These are phyloP conservation scores for Cladophialophora carrionii DNA, from an alignment of 2,329 filamentous ascomycete genomes.

Conservation along the genomic window DNA sequence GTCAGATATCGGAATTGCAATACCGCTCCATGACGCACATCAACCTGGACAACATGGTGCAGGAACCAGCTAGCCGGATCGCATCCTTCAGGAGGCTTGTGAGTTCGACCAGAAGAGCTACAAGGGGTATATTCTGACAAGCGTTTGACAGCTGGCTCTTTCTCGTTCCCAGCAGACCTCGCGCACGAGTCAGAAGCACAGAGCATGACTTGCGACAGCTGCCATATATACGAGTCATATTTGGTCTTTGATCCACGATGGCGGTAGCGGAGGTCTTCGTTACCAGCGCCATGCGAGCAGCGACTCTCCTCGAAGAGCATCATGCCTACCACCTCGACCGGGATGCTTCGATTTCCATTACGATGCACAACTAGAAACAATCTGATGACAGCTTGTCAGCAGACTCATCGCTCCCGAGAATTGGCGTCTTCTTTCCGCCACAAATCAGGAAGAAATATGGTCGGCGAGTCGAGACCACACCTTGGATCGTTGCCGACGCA, in stretches of 20 bases:
- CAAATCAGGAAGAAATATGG: not conserved
- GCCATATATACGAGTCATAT: not conserved
- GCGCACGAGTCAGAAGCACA: not conserved
- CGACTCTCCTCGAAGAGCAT: not conserved
- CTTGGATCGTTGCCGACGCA: not conserved
- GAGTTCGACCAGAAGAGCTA: not conserved
- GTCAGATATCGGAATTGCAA: not conserved
- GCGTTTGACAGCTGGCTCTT: not conserved
- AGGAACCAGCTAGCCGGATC: not conserved
- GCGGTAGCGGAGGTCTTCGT: not conserved
- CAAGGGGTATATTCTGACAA: not conserved
- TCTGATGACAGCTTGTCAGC: not conserved
- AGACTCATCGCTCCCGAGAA: not conserved
- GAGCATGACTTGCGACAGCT: not conserved
- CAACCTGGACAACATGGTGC: not conserved
- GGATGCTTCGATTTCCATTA: not conserved
- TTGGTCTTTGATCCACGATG: not conserved
- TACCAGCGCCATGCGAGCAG: not conserved
- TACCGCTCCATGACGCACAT: not conserved
- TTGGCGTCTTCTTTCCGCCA: not conserved
- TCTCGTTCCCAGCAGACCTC: not conserved
- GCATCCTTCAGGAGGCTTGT: not conserved
- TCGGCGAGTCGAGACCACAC: not conserved
- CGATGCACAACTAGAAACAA: not conserved
- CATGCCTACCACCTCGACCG: not conserved